phyloP scores from a whole-genome alignment of 768 basidiomycete genomes.

The Gyrodon lividus region DNA sequence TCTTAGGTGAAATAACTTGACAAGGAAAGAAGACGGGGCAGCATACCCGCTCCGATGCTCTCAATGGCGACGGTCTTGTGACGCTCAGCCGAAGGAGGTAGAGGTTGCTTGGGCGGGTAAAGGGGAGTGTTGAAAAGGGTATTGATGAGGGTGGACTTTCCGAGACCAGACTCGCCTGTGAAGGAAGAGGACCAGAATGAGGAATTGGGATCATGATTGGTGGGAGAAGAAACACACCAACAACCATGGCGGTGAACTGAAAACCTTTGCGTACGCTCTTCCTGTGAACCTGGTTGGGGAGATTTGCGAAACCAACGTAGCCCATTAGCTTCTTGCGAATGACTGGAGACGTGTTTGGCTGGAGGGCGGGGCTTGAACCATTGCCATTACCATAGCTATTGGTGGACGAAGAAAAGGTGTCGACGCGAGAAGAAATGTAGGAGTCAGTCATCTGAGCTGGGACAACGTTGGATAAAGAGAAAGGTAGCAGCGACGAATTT shows the following conservation, averaged over 20 bases:
- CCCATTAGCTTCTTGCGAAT: constrained; percentile 92
- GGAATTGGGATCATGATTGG: constrained; percentile 22
- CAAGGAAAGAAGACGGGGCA: background rate
- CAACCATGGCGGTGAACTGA: constrained; percentile 99
- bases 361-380: constrained; percentile 63
- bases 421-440: constrained; percentile 65
- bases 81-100: constrained; percentile 81
- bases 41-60: constrained; percentile 94
- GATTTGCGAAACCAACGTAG: constrained; percentile 95
- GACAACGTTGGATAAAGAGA: constrained; percentile 15
- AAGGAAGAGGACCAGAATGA: constrained; percentile 3
- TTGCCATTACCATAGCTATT: constrained; percentile 64
- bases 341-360: constrained; percentile 37
- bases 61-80: constrained; percentile 96
- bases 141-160: constrained; percentile 98
- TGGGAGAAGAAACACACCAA: constrained; percentile 64
- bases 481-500: constrained; percentile 36
- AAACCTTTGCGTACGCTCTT: constrained; percentile 98
- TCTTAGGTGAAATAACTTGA: constrained; percentile 14
- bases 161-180: constrained; percentile 94
- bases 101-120: constrained; percentile 84
- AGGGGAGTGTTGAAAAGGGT: constrained; percentile 97
- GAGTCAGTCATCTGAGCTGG: constrained; percentile 68
- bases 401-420: constrained; percentile 51
- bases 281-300: constrained; percentile 99